Evolutionary conservation across 495 filamentous ascomycete genomes (phyloP).

Genomic region (Penicillium lagena): DNA sequence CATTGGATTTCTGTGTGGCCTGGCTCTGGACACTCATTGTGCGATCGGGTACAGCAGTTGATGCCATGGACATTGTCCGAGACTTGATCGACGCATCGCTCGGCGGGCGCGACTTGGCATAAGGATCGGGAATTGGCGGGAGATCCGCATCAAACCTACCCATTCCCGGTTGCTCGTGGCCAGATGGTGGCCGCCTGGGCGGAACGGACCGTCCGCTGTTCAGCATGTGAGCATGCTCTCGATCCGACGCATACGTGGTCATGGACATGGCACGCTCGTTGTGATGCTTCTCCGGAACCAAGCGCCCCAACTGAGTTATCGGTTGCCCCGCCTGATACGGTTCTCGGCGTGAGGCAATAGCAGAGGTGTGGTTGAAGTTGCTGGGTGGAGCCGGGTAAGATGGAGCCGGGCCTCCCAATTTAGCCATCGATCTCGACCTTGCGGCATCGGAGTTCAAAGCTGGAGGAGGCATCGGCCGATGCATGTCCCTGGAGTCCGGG

Average conservation of each 20-base stretch:
- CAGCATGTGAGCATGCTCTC: conserved; percentile 77
- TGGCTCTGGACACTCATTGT: conserved; percentile 43
- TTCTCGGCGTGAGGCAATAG: conserved; percentile 68
- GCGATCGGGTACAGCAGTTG: conserved; percentile 55
- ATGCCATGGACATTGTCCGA: conserved; percentile 85
- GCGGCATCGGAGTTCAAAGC: conserved; percentile 71
- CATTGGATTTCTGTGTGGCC: conserved; percentile 21
- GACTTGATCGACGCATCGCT: conserved; percentile 41
- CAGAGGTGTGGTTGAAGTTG: conserved; percentile 60
- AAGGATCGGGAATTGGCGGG: conserved; percentile 14
- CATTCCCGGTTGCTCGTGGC: conserved; percentile 22
- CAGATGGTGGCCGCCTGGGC: conserved; percentile 51
- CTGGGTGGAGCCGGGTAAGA: conserved; percentile 58
- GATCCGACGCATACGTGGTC: conserved; percentile 73
- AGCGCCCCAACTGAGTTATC: conserved; percentile 81
- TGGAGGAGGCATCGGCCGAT: conserved; percentile 50
- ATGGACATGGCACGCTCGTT: conserved; percentile 94
- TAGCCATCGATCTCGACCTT: conserved; percentile 81
- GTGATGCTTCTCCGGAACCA: conserved; percentile 80
- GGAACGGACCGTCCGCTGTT: conserved; percentile 84
- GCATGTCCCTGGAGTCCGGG: conserved; percentile 39
- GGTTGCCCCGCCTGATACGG: conserved; percentile 58
- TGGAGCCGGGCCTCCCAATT: conserved; percentile 46
- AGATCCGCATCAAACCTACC: conserved; percentile 20
- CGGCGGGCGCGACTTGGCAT: conserved; percentile 26